Percentiles rank a stretch among this genome's conserved stretches.
These are phyloP conservation scores for Epichloe elymi DNA, from an alignment of 2,329 filamentous ascomycete species.

Conservation along the genomic window DNA sequence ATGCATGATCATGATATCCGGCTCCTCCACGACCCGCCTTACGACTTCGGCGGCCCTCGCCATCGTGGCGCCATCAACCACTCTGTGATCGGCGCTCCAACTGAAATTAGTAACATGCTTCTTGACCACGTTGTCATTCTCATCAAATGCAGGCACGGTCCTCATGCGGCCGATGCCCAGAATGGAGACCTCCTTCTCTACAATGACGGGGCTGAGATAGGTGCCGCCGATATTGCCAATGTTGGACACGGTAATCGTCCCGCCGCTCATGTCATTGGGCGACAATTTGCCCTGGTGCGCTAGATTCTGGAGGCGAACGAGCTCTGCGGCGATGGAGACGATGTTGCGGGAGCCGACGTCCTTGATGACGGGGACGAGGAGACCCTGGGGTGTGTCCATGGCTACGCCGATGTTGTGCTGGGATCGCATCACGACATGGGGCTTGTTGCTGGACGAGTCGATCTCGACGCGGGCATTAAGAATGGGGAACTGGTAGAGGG, in stretches of 20 bases:
- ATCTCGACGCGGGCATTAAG: slow-evolving; percentile 84
- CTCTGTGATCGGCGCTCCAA: slow-evolving; percentile 91
- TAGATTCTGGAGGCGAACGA: slow-evolving; percentile 58
- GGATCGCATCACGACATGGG: slow-evolving; percentile 62
- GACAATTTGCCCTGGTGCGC: slow-evolving; percentile 64
- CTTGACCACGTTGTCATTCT: slow-evolving; percentile 47
- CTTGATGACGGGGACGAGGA: slow-evolving; percentile 84
- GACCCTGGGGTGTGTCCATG: slow-evolving; percentile 80
- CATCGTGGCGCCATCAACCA: slow-evolving; percentile 90
- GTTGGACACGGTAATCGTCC: slow-evolving; percentile 92
- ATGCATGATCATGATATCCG: slow-evolving; percentile 76
- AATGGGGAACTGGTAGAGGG: slow-evolving; percentile 68
- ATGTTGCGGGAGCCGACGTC: slow-evolving; percentile 70
- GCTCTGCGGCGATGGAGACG: slow-evolving; percentile 62
- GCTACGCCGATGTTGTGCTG: slow-evolving; percentile 93
- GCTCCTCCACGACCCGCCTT: slow-evolving; percentile 64
- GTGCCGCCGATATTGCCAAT: slow-evolving; percentile 92
- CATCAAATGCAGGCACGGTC: slow-evolving; percentile 66
- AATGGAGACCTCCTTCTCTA: slow-evolving; percentile 83
- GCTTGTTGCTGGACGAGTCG: slow-evolving; percentile 52
- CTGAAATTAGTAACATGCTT: slow-evolving; percentile 82
- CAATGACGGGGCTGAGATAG: slow-evolving; percentile 82
- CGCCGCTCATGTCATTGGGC: slow-evolving; percentile 63
- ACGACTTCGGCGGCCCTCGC: slow-evolving; percentile 80
- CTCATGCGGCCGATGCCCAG: slow-evolving; percentile 75